phyloP scores from a whole-genome alignment of 73 alveolate species.

The Urostyla sp. region DNA sequence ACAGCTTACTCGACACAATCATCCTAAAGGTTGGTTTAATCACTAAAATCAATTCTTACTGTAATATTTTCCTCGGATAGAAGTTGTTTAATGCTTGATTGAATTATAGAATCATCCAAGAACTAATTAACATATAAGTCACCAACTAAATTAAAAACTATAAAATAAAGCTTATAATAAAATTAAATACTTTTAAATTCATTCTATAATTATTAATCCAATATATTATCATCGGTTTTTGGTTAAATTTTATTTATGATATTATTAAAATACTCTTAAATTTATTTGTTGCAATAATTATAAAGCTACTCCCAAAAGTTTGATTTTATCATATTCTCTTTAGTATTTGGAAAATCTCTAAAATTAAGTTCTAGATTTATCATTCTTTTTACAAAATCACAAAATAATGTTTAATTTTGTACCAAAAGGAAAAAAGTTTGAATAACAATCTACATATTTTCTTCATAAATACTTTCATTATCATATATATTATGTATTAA shows the following conservation, averaged over 20 bases:
- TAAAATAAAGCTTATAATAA: not conserved
- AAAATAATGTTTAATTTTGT: constrained; percentile 24
- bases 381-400: constrained; percentile 46
- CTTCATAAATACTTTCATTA: not conserved
- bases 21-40: too few relatives aligned
- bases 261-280: not conserved
- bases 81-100: constrained; percentile 5
- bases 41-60: too few relatives aligned
- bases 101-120: not conserved
- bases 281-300: constrained; percentile 5
- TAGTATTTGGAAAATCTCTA: not conserved
- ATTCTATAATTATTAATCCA: not conserved
- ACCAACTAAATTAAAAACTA: constrained; percentile 41
- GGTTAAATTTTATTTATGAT: not conserved
- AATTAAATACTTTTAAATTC: constrained; percentile 1
- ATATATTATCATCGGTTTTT: constrained; percentile 11
- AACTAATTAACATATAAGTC: constrained; percentile 14
- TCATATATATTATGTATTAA: not conserved
- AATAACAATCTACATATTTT: constrained; percentile 24
- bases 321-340: constrained; percentile 3
- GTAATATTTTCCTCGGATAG: not conserved
- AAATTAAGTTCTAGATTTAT: constrained; percentile 18
- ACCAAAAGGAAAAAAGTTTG: constrained; percentile 37
- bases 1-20: constrained; percentile 48
- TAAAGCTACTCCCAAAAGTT: constrained; percentile 26